Conservation (phyloP, 208 protist species). For the Novymonas esmeraldas region DNA sequence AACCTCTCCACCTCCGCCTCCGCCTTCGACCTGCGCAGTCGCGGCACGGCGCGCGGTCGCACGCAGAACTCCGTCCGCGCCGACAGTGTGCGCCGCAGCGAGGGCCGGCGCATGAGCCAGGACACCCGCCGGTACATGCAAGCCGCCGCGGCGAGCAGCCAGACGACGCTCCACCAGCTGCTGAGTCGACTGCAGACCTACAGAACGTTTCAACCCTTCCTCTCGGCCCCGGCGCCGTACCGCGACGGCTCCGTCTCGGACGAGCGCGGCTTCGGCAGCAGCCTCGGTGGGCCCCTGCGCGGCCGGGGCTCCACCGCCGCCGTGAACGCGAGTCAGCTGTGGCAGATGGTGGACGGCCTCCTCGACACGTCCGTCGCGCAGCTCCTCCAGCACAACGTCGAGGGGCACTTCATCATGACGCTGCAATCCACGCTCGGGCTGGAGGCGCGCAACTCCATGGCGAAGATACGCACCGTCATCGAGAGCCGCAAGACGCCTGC, state of each 20-base stretch:
- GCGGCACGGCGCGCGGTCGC: slow-evolving; percentile 8
- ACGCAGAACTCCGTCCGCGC: slow-evolving; percentile 5
- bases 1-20: slow-evolving; percentile 5
- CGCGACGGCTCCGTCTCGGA: neutral
- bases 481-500: slow-evolving; percentile 7
- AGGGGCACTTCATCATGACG: slow-evolving; percentile 50
- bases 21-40: slow-evolving; percentile 4
- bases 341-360: slow-evolving; percentile 48
- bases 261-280: neutral
- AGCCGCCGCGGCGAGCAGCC: slow-evolving; percentile 34
- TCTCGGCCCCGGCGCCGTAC: slow-evolving; percentile 33
- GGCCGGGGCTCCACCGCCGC: slow-evolving; percentile 3
- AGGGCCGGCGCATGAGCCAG: slow-evolving; percentile 24
- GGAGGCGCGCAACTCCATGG: neutral
- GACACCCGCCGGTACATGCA: slow-evolving; percentile 41
- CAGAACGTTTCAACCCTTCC: slow-evolving; percentile 60
- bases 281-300: neutral
- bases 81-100: slow-evolving; percentile 31
- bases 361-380: slow-evolving; percentile 38
- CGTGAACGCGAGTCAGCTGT: slow-evolving; percentile 21
- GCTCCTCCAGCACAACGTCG: slow-evolving; percentile 46
- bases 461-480: slow-evolving; percentile 28
- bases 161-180: slow-evolving; percentile 48
- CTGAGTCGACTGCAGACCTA: slow-evolving; percentile 59
- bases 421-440: slow-evolving; percentile 29